Percentiles rank a stretch among this genome's conserved stretches.
phyloP scores from a whole-genome alignment of 1,284 basidiomycete species.

The Malassezia psittaci region DNA sequence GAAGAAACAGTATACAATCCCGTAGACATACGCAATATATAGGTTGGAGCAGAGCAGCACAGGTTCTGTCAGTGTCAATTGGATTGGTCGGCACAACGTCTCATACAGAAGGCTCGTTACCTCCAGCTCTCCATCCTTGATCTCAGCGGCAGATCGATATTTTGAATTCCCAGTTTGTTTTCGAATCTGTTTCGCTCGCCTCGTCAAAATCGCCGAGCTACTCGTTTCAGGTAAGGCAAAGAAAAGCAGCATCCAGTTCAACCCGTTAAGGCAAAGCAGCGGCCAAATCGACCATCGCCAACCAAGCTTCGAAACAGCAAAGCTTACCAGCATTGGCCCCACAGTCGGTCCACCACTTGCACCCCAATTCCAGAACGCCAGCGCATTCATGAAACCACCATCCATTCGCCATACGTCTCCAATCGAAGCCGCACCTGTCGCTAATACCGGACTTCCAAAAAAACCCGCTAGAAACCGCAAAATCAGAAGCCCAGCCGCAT shows the following conservation, averaged over 20 bases:
- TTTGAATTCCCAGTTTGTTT: constrained; percentile 7
- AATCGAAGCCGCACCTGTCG: constrained; percentile 39
- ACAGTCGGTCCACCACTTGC: constrained; percentile 29
- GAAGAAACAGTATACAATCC: constrained; percentile 20
- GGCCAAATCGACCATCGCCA: constrained; percentile 46
- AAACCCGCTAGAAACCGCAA: constrained; percentile 48
- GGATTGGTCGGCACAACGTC: constrained; percentile 18
- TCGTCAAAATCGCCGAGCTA: constrained; percentile 17
- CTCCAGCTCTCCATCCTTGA: constrained; percentile 19
- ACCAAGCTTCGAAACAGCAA: constrained; percentile 29
- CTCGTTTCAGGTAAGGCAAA: constrained; percentile 2
- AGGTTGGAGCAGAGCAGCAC: constrained; percentile 16
- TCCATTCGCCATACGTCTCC: constrained; percentile 22
- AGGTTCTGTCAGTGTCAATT: constrained; percentile 18
- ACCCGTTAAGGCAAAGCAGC: constrained; percentile 35
- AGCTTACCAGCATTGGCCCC: constrained; percentile 29
- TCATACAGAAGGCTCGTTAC: constrained; percentile 9
- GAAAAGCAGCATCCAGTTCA: constrained; percentile 22
- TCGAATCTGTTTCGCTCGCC: constrained; percentile 16
- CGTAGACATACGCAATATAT: constrained; percentile 20
- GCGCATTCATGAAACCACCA: constrained; percentile 13
- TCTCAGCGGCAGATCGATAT: constrained; percentile 13
- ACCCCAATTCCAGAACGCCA: constrained; percentile 13
- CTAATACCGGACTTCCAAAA: constrained; percentile 44
- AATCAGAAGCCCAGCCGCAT: constrained; percentile 14